These are phyloP conservation scores for Termitomyces sp. DNA, from an alignment of 768 basidiomycete species.

Conservation along the genomic window DNA sequence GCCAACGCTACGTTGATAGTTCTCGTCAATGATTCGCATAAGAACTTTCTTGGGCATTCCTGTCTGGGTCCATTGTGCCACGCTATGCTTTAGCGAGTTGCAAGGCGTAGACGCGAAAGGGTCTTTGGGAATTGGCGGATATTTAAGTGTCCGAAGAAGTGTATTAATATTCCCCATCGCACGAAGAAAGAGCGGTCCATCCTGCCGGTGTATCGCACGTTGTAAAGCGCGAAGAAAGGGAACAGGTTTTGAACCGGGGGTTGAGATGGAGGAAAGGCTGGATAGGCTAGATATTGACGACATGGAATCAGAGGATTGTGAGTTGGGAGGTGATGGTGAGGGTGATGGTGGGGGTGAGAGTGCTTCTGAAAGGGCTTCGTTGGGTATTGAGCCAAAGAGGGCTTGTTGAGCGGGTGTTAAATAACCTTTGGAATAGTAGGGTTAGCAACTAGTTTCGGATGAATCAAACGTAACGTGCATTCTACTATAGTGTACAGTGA, in stretches of 20 bases:
- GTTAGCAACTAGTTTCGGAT: slow-evolving; percentile 8
- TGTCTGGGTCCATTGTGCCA: slow-evolving; percentile 46
- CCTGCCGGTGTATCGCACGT: slow-evolving; percentile 62
- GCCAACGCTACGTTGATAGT: slow-evolving; percentile 90
- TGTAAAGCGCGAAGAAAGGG: slow-evolving; percentile 56
- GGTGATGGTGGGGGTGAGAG: slow-evolving; percentile 32
- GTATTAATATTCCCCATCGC: slow-evolving; percentile 62
- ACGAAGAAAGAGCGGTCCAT: slow-evolving; percentile 69
- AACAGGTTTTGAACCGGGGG: slow-evolving; percentile 22
- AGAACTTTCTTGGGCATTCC: slow-evolving; percentile 66
- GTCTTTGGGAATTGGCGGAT: slow-evolving; percentile 54
- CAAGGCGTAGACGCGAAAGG: slow-evolving; percentile 38
- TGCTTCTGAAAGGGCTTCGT: slow-evolving; percentile 38
- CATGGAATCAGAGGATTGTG: slow-evolving; percentile 25
- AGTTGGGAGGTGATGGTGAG: slow-evolving; percentile 36
- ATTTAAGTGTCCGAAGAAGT: slow-evolving; percentile 62
- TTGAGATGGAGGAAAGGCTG: slow-evolving; percentile 27
- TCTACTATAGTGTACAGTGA: slow-evolving; percentile 71
- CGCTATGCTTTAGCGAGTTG: slow-evolving; percentile 47
- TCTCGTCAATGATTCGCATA: slow-evolving; percentile 81
- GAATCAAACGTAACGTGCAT: slow-evolving; percentile 35
- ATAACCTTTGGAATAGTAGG: slow-evolving; percentile 44
- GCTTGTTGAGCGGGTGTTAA: slow-evolving; percentile 61
- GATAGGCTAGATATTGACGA: slow-evolving; percentile 29
- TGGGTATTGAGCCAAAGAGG: slow-evolving; percentile 66